Conservation (phyloP, 257 asterid species). For the Avicennia marina region DNA sequence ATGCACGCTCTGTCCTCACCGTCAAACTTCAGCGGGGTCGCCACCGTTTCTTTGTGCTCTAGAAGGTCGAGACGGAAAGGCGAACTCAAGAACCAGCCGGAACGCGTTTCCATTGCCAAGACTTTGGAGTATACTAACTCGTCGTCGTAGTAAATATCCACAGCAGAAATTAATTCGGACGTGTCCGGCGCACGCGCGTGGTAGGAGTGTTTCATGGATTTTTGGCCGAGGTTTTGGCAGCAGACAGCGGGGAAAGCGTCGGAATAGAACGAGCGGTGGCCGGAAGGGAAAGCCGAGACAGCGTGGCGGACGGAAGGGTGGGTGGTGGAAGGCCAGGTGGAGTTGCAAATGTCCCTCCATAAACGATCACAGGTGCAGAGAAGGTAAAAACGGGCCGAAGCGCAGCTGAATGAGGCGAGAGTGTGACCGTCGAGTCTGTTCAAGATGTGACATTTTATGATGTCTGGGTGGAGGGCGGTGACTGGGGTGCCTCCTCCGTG, state of each 20-base stretch:
- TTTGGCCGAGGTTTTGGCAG: no score
- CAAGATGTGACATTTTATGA: conserved; percentile 53
- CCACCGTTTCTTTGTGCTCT: conserved; percentile 37
- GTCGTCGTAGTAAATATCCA: conserved; percentile 49
- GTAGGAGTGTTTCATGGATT: no score
- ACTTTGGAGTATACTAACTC: conserved; percentile 47
- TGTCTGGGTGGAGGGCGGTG: conserved; percentile 52
- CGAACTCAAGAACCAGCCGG: conserved; percentile 54
- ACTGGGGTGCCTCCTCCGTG: conserved; percentile 28
- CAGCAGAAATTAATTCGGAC: conserved; percentile 51
- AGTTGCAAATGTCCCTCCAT: conserved; percentile 57
- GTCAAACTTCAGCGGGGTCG: conserved; percentile 38
- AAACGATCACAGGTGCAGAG: conserved; percentile 46
- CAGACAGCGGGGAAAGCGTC: conserved; percentile 54
- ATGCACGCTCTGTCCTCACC: conserved; percentile 36
- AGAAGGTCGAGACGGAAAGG: conserved; percentile 60
- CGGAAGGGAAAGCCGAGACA: conserved; percentile 48
- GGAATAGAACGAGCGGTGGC: conserved; percentile 66
- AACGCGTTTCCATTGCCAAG: conserved; percentile 29
- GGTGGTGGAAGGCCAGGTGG: conserved; percentile 72
- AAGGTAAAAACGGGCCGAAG: conserved; percentile 32
- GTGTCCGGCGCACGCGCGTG: conserved; percentile 1
- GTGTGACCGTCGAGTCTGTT: conserved; percentile 68
- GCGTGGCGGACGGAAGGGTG: conserved; percentile 33
- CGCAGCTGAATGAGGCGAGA: conserved; percentile 57